A percentile compares a stretch with the other conserved stretches of the same genome.
Evolutionary conservation across 306 rosid genomes (phyloP).

Genomic region (Cucurbita ficifolia): DNA sequence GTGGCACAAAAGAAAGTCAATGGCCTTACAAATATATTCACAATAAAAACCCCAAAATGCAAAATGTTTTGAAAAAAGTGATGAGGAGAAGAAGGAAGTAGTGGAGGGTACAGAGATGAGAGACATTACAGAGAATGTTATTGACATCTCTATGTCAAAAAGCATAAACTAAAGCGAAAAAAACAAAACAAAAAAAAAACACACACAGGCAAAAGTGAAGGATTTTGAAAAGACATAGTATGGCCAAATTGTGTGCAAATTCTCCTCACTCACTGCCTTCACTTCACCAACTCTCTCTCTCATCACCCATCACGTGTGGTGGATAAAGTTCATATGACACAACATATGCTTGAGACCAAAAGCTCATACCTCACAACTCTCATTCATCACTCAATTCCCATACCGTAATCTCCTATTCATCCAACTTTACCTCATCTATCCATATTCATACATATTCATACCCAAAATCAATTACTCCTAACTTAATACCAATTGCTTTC

Average conservation of each 20-base stretch:
- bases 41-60: not conserved
- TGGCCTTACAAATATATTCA: not conserved
- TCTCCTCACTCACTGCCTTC: not conserved
- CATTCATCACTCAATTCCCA: not conserved
- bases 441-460: not conserved
- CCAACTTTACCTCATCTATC: no score
- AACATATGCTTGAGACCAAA: not conserved
- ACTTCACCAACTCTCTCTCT: not conserved
- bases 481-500: no score
- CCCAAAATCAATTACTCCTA: no score
- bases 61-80: not conserved
- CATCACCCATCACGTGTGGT: slow-evolving; percentile 4
- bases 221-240: slow-evolving; percentile 2
- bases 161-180: slow-evolving; percentile 1
- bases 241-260: not conserved
- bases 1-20: not conserved
- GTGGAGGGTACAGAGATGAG: slow-evolving; percentile 1
- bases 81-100: not conserved
- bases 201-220: not conserved
- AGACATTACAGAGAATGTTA: slow-evolving; percentile 1
- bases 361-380: not conserved
- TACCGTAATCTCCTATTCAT: not conserved
- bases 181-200: not conserved
- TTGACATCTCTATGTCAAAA: slow-evolving; percentile 6
- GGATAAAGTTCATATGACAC: not conserved